phyloP scores from a whole-genome alignment of 2,329 filamentous ascomycete genomes.

The Microsporum audouinii region DNA sequence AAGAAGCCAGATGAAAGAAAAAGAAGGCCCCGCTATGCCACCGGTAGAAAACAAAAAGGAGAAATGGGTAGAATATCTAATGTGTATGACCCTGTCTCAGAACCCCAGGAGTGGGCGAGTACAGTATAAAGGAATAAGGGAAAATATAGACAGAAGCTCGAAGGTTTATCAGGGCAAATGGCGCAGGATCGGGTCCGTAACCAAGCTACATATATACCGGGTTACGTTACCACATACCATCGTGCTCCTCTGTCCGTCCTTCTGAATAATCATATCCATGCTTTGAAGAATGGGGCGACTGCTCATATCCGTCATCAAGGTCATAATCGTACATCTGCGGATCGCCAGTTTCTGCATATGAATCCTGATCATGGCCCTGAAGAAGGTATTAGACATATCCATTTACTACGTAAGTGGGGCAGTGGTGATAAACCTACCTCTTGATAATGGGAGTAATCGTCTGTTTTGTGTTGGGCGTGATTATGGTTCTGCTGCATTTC shows the following conservation, averaged over 20 bases:
- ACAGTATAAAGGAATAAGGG: background rate
- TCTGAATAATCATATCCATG: slow-evolving; percentile 34
- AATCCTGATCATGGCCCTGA: slow-evolving; percentile 22
- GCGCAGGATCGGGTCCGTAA: background rate
- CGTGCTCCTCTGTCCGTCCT: slow-evolving; percentile 24
- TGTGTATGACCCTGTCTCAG: background rate
- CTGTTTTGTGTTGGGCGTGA: slow-evolving; percentile 24
- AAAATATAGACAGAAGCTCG: background rate
- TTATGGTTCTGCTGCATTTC: slow-evolving; percentile 21
- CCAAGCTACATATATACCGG: background rate
- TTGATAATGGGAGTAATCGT: slow-evolving; percentile 37
- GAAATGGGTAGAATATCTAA: background rate
- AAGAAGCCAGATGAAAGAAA: background rate
- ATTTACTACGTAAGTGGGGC: background rate
- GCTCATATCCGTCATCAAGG: slow-evolving; percentile 30
- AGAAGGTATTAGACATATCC: background rate
- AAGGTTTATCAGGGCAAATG: background rate
- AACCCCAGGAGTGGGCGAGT: background rate
- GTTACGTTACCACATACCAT: slow-evolving; percentile 37
- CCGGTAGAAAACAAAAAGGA: background rate
- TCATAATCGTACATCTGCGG: slow-evolving; percentile 44
- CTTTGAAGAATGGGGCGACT: slow-evolving; percentile 27
- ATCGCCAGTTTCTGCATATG: slow-evolving; percentile 36
- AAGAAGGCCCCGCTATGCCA: slow-evolving; percentile 15
- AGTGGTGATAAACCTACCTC: slow-evolving; percentile 18